Percentiles rank a stretch among this genome's conserved stretches.
phyloP scores from a whole-genome alignment of 2,329 filamentous ascomycete genomes.

The Ceratocystis ficicola region DNA sequence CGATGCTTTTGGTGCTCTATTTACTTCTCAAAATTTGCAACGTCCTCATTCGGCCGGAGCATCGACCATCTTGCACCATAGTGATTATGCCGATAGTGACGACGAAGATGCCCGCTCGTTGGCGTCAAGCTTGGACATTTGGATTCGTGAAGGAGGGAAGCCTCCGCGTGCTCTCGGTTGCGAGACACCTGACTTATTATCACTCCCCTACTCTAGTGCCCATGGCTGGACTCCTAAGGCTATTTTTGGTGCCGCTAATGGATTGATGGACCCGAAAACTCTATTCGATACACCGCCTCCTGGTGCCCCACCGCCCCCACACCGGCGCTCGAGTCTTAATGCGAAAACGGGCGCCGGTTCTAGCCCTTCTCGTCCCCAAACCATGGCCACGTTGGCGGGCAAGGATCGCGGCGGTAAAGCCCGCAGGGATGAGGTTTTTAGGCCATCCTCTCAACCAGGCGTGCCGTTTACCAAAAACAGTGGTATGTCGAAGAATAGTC shows the following conservation, averaged over 20 bases:
- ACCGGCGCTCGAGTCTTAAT: conserved; percentile 43
- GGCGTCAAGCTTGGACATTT: conserved; percentile 44
- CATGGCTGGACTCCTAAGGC: conserved; percentile 38
- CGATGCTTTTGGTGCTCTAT: conserved; percentile 26
- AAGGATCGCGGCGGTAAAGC: conserved; percentile 19
- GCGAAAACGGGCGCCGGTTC: conserved; percentile 32
- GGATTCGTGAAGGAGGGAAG: conserved; percentile 44
- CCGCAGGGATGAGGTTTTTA: conserved; percentile 13
- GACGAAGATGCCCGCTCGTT: conserved; percentile 35
- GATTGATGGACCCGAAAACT: conserved; percentile 27
- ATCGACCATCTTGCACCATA: conserved; percentile 33
- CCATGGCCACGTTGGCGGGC: conserved; percentile 12
- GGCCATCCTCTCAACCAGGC: conserved; percentile 18
- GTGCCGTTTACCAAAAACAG: conserved; percentile 12
- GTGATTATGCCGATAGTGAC: conserved; percentile 36
- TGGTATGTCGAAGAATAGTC: conserved; percentile 18
- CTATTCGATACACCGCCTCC: conserved; percentile 25
- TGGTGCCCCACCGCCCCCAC: conserved; percentile 38
- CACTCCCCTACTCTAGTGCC: conserved; percentile 35
- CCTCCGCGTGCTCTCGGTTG: conserved; percentile 29
- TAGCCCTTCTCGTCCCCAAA: conserved; percentile 14
- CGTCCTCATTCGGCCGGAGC: conserved; percentile 40
- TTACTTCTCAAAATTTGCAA: conserved; percentile 28
- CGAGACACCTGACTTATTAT: conserved; percentile 42
- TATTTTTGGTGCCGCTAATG: conserved; percentile 34